These are phyloP conservation scores for Ottelia alismoides DNA, from an alignment of 106 monocot species.

Conservation along the genomic window DNA sequence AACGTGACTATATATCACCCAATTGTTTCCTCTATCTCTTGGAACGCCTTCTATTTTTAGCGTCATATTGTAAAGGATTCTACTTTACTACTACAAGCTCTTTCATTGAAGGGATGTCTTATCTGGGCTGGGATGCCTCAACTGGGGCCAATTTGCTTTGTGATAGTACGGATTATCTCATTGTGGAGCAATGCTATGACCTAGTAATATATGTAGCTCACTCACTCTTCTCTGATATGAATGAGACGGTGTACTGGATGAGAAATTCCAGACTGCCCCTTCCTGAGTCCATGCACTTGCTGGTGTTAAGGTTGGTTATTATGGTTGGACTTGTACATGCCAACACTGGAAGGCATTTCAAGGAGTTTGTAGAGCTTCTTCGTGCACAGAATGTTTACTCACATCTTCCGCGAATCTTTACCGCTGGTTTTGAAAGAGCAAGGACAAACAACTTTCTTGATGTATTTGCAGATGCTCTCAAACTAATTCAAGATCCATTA, in stretches of 20 bases:
- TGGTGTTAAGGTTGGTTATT: slow-evolving; percentile 21
- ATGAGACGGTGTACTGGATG: slow-evolving; percentile 10
- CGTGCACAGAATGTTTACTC: background rate
- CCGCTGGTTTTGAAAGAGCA: background rate
- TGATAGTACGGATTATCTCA: background rate
- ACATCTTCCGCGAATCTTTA: slow-evolving; percentile 10
- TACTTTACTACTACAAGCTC: slow-evolving; percentile 18
- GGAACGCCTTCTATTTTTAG: slow-evolving; percentile 23
- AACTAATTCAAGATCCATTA: slow-evolving; percentile 9
- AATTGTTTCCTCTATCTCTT: slow-evolving; percentile 33
- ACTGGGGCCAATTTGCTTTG: no score
- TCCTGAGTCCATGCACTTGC: background rate
- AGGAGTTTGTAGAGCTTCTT: background rate
- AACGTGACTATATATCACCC: slow-evolving; percentile 29
- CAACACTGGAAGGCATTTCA: slow-evolving; percentile 10
- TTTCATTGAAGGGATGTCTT: slow-evolving; percentile 16
- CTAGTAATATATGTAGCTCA: background rate
- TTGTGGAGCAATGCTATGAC: background rate
- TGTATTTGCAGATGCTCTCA: slow-evolving; percentile 12
- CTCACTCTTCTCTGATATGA: slow-evolving; percentile 1
- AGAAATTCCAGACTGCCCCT: background rate
- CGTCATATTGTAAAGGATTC: slow-evolving; percentile 8
- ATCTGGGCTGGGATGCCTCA: no score
- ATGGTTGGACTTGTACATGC: slow-evolving; percentile 12
- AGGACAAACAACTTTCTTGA: background rate